Conservation (phyloP, 305 asterid species). For the Lippia alba region DNA sequence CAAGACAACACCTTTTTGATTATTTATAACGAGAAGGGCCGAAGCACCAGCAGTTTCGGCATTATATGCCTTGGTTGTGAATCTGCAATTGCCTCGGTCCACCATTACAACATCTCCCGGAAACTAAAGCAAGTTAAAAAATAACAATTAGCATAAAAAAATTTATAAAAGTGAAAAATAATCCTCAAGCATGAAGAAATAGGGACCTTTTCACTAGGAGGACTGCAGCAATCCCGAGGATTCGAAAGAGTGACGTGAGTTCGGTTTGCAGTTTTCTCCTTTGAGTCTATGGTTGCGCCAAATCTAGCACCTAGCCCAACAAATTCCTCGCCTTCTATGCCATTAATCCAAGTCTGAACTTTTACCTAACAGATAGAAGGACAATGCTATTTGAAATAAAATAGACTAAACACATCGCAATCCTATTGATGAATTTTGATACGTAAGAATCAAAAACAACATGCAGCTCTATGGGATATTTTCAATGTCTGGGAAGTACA, state of each 20-base stretch:
- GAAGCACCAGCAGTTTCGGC: slow-evolving; percentile 98
- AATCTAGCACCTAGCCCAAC: slow-evolving; percentile 99
- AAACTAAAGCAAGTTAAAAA: slow-evolving; percentile 46
- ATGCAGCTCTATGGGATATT: too few species aligned
- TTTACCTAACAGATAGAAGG: slow-evolving; percentile 42
- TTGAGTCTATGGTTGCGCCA: slow-evolving; percentile 80
- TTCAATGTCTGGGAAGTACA: too few species aligned
- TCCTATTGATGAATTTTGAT: too few species aligned
- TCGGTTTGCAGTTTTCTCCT: slow-evolving; percentile 93
- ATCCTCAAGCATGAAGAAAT: neutral
- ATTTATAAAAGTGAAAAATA: neutral
- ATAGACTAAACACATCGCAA: slow-evolving; percentile 23
- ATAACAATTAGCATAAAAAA: neutral
- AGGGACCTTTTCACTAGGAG: slow-evolving; percentile 68
- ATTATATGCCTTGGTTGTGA: slow-evolving; percentile 79
- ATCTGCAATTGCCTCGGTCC: slow-evolving; percentile 86
- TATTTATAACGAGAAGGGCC: slow-evolving; percentile 83
- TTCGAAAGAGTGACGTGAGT: slow-evolving; percentile 63
- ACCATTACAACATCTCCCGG: slow-evolving; percentile 81
- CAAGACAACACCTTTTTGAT: slow-evolving; percentile 68
- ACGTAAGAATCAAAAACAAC: too few species aligned
- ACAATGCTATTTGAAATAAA: neutral
- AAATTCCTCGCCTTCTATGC: slow-evolving; percentile 74
- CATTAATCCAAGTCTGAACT: slow-evolving; percentile 94
- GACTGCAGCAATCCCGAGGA: slow-evolving; percentile 87